phyloP scores from a whole-genome alignment of 1,284 basidiomycete genomes.

The Laetiporus sulphureus region DNA sequence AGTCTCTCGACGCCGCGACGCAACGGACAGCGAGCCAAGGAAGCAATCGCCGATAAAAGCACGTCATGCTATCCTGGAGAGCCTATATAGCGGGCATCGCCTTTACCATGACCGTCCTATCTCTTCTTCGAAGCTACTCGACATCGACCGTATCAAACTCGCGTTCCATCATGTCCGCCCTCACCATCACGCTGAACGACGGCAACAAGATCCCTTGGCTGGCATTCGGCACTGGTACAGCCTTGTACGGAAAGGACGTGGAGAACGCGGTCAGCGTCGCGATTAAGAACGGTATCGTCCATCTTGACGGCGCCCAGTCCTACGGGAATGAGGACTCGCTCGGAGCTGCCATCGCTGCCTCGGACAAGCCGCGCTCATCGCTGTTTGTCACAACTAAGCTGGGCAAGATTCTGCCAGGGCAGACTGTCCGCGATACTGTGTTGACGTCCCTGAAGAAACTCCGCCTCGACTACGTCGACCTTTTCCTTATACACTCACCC shows the following conservation, averaged over 20 bases:
- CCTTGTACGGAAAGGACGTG: slow-evolving; percentile 48
- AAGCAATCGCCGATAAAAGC: background rate
- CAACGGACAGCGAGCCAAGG: background rate
- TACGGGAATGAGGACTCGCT: slow-evolving; percentile 60
- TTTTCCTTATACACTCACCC: slow-evolving; percentile 74
- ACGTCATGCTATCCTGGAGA: slow-evolving; percentile 9
- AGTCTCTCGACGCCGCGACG: too few relatives aligned
- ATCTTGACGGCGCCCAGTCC: slow-evolving; percentile 67
- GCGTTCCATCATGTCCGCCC: slow-evolving; percentile 27
- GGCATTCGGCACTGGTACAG: slow-evolving; percentile 67
- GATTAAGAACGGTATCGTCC: slow-evolving; percentile 55
- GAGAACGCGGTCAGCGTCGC: slow-evolving; percentile 42
- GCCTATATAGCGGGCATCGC: slow-evolving; percentile 5
- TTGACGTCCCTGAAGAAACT: slow-evolving; percentile 54
- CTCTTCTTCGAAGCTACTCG: slow-evolving; percentile 17
- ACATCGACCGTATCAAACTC: slow-evolving; percentile 5
- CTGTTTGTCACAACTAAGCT: slow-evolving; percentile 70
- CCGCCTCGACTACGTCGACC: slow-evolving; percentile 63
- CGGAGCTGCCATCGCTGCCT: slow-evolving; percentile 42
- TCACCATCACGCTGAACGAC: slow-evolving; percentile 49
- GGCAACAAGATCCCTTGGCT: slow-evolving; percentile 52
- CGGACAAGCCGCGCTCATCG: slow-evolving; percentile 46
- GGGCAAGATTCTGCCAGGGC: slow-evolving; percentile 28
- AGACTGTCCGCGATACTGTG: slow-evolving; percentile 46
- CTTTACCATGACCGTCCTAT: slow-evolving; percentile 12